Base-by-base conservation (phyloP, 2,329 filamentous ascomycete genomes). In the Calonectria montana region DNA sequence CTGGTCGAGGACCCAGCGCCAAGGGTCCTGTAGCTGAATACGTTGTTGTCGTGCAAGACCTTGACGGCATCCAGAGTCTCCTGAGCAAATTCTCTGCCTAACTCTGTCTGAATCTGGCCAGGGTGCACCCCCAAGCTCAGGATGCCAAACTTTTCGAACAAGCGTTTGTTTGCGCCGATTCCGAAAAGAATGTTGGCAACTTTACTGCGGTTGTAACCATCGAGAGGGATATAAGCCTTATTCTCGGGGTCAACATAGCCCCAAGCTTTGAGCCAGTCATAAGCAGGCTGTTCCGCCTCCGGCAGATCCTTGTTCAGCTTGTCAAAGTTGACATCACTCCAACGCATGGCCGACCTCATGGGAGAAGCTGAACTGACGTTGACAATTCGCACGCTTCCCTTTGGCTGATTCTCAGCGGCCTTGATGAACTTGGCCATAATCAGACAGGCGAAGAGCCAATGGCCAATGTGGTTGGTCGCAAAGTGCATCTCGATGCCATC, bases 311-410 rank as follows among this genome's bases (percentile, higher is more conserved):
- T 69, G 70, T 75, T 76, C 61, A 35, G 63, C 72, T 83, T 84
- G 25, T 83, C 79, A 71, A 87, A 87, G 55, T 86, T 85, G 47
- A 79, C 81, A 75, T 88, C 86, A 63, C 82, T 81, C 75, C 84
- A 87, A 7, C 84, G 79, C 25, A 87, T 77, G 8, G 81, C 81
- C 1, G 78, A 76, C 16, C 85, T 50, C 23, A 81, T 79, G 74
- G 87, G 81, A 3, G 85, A 86, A 25, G 82, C 79, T 67, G 86
- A 86, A 27, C 81, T 82, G 21, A 88, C 78, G 67, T 83, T 86
- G 13, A 88, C 82, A 13, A 89, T 74, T 2, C 84, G 79, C 79
- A 79, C 74, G 9, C 81, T 75, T 50, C 79, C 80, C 48, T 77
- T 77, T 2, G 82, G 78, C 72, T 75, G 70, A 13, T 66, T 73